A percentile compares a stretch with the other conserved stretches of the same genome.
Evolutionary conservation across 2,329 filamentous ascomycete genomes (phyloP).

Genomic region (Fusarium lyarnte): DNA sequence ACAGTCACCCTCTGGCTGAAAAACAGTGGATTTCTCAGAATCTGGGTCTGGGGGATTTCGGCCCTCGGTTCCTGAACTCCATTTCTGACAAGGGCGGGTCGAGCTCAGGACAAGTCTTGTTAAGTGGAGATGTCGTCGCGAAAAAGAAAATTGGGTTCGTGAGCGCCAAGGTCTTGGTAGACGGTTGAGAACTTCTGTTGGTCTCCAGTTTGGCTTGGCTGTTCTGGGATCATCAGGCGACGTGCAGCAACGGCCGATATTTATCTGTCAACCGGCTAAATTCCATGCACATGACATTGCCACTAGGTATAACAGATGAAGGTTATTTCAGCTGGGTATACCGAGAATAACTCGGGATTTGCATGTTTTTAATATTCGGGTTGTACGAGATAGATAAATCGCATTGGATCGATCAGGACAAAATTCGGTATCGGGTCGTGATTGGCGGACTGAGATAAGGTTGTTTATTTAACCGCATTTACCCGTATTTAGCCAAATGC

Average conservation of each 20-base stretch:
- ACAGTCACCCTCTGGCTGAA: neutral
- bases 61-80: constrained; percentile 10
- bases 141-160: neutral
- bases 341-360: neutral
- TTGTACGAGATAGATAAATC: neutral
- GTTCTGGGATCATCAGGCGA: constrained; percentile 11
- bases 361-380: neutral
- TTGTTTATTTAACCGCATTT: constrained; percentile 23
- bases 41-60: constrained; percentile 14
- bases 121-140: constrained; percentile 5
- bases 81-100: neutral
- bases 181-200: neutral
- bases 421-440: neutral
- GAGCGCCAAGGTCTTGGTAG: constrained; percentile 19
- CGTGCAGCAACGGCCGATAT: neutral
- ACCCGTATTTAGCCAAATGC: constrained; percentile 21
- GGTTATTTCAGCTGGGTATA: neutral
- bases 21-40: neutral
- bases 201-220: constrained; percentile 20
- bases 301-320: neutral
- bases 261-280: neutral
- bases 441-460: constrained; percentile 18
- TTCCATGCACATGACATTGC: neutral
- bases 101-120: constrained; percentile 23
- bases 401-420: neutral